Percentiles rank a stretch among this genome's conserved stretches.
phyloP scores from a whole-genome alignment of 2,329 filamentous ascomycete genomes.

The Aaosphaeria arxii region DNA sequence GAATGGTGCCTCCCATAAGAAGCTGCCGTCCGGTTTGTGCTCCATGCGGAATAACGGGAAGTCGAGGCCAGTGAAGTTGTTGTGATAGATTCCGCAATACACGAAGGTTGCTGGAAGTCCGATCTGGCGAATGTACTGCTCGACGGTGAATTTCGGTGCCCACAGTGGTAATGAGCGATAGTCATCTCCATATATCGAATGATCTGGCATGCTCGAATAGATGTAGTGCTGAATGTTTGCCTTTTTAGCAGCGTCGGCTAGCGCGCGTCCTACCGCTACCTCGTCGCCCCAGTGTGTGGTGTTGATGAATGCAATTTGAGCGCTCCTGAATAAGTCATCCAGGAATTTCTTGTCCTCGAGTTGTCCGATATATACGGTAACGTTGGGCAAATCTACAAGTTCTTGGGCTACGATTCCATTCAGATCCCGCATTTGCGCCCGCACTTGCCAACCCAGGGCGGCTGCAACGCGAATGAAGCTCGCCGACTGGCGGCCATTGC shows the following conservation, averaged over 20 bases:
- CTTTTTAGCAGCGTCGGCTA: slow-evolving; percentile 85
- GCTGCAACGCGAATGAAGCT: slow-evolving; percentile 92
- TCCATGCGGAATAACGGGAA: slow-evolving; percentile 98
- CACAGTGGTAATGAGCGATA: slow-evolving; percentile 89
- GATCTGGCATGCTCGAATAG: slow-evolving; percentile 97
- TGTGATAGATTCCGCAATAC: slow-evolving; percentile 97
- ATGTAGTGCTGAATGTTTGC: slow-evolving; percentile 86
- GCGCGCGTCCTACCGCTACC: slow-evolving; percentile 78
- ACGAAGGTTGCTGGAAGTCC: slow-evolving; percentile 86
- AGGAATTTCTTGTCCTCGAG: slow-evolving; percentile 74
- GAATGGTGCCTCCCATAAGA: slow-evolving; percentile 91
- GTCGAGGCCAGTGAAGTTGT: slow-evolving; percentile 91
- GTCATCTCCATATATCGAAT: slow-evolving; percentile 69
- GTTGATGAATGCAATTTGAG: slow-evolving; percentile 93
- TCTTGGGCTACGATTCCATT: slow-evolving; percentile 87
- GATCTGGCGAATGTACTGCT: slow-evolving; percentile 83
- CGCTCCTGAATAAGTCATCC: slow-evolving; percentile 74
- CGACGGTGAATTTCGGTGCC: slow-evolving; percentile 88
- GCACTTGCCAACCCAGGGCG: slow-evolving; percentile 89
- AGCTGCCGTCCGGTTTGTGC: slow-evolving; percentile 76
- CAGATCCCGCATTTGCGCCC: slow-evolving; percentile 83
- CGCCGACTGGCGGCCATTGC: slow-evolving; percentile 90
- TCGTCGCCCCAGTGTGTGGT: slow-evolving; percentile 97
- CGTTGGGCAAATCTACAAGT: slow-evolving; percentile 76
- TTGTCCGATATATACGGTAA: slow-evolving; percentile 66